A percentile compares a stretch with the other conserved stretches of the same genome.
Conservation (phyloP, 1,139 yeast genomes). For the Candida tetrigidarum region DNA sequence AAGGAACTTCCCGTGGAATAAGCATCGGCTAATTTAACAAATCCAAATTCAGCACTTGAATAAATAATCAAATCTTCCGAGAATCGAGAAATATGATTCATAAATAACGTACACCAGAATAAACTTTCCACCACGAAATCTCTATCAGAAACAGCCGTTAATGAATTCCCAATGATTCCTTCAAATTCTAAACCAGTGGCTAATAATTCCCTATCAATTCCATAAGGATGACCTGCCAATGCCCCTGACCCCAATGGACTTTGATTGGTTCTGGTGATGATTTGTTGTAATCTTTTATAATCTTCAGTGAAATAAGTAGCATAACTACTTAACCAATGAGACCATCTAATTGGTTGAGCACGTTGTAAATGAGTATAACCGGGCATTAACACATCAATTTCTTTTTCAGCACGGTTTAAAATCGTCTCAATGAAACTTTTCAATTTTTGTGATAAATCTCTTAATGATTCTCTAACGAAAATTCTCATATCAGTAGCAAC, state of each 20-base stretch:
- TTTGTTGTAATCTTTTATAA: slow-evolving; percentile 79
- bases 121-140: slow-evolving; percentile 97
- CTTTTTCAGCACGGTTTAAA: slow-evolving; percentile 75
- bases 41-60: slow-evolving; percentile 97
- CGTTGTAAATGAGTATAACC: slow-evolving; percentile 98
- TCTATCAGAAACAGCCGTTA: slow-evolving; percentile 95
- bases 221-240: slow-evolving; percentile 98
- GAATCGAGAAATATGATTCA: slow-evolving; percentile 93
- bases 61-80: slow-evolving; percentile 95
- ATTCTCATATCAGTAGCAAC: slow-evolving; percentile 98
- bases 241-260: slow-evolving; percentile 98
- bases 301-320: slow-evolving; percentile 95
- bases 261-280: slow-evolving; percentile 79
- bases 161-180: slow-evolving; percentile 90
- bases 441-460: slow-evolving; percentile 60
- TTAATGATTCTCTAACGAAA: slow-evolving; percentile 80
- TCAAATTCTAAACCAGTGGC: slow-evolving; percentile 79
- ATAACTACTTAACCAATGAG: slow-evolving; percentile 94
- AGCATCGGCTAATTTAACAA: slow-evolving; percentile 91
- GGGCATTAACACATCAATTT: slow-evolving; percentile 94
- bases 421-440: slow-evolving; percentile 67
- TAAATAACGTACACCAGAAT: slow-evolving; percentile 95
- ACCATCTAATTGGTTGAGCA: slow-evolving; percentile 99
- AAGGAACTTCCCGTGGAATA: slow-evolving; percentile 97
- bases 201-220: slow-evolving; percentile 89